Percentiles rank a stretch among this genome's conserved stretches.
phyloP scores from a whole-genome alignment of 352 stramenopile species.

The Aphanomyces euteiches region DNA sequence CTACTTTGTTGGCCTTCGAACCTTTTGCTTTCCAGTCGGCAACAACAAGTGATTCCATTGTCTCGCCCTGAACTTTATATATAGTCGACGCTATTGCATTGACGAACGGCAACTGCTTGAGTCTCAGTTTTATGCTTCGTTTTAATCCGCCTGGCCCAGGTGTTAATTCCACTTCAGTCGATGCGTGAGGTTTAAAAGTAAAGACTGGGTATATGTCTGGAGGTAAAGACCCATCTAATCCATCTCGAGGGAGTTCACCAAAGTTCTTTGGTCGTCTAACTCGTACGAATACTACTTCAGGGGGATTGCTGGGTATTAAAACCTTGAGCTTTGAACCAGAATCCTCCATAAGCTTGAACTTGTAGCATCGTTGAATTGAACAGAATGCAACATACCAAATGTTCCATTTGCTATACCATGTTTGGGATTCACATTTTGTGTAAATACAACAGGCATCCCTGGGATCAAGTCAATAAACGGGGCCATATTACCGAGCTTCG shows the following conservation, averaged over 20 bases:
- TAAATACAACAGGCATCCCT: too few relatives aligned
- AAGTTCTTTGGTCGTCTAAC: background rate
- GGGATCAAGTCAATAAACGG: too few relatives aligned
- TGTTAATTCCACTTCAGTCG: slow-evolving; percentile 1
- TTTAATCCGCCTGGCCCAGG: background rate
- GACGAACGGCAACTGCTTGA: background rate
- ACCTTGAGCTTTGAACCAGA: slow-evolving; percentile 1
- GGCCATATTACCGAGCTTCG: too few relatives aligned
- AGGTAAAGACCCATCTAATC: background rate
- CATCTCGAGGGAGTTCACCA: background rate
- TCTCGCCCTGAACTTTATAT: slow-evolving; percentile 5
- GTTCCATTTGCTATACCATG: too few relatives aligned
- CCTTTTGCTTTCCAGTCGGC: slow-evolving; percentile 9
- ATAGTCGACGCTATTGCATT: slow-evolving; percentile 12
- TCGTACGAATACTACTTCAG: background rate
- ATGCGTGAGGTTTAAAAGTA: background rate
- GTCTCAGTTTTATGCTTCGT: background rate
- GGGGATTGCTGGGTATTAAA: background rate
- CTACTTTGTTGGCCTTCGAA: background rate
- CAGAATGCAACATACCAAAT: too few relatives aligned
- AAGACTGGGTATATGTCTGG: background rate
- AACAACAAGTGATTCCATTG: slow-evolving; percentile 14
- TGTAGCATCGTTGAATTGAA: slow-evolving; percentile 1
- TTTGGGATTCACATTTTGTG: too few relatives aligned
- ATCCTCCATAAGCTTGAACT: slow-evolving; percentile 2